A percentile compares a stretch with the other conserved stretches of the same genome.
phyloP scores from a whole-genome alignment of 2,329 filamentous ascomycete species.

The Huntiella moniliformis region DNA sequence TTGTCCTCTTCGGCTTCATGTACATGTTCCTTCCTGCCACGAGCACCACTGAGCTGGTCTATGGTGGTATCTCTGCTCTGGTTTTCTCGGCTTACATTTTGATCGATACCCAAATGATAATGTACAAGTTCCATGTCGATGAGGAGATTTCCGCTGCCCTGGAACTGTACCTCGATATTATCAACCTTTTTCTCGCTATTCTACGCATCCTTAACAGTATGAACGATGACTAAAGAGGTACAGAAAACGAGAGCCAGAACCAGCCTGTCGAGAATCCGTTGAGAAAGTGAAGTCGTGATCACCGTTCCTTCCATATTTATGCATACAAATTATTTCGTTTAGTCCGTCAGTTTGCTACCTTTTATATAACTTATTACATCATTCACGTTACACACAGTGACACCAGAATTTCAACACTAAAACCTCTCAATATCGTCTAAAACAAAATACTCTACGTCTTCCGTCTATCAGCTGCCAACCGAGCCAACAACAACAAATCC shows the following conservation, averaged over 20 bases:
- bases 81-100: conserved; percentile 92
- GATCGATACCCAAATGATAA: conserved; percentile 86
- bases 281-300: no score
- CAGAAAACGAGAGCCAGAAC: no score
- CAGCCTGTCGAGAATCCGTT: no score
- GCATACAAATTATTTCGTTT: no score
- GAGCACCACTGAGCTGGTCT: conserved; percentile 67
- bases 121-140: conserved; percentile 92
- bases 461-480: no score
- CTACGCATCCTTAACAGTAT: conserved; percentile 91
- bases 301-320: no score
- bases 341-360: no score
- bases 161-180: conserved; percentile 84
- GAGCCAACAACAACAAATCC: not conserved
- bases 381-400: no score
- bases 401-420: no score
- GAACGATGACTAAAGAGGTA: conserved; percentile 57
- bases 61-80: conserved; percentile 62
- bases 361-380: no score
- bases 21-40: conserved; percentile 70
- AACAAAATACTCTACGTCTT: no score
- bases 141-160: conserved; percentile 94
- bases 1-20: conserved; percentile 89
- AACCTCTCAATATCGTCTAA: no score
- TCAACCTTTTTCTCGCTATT: conserved; percentile 94